Percentiles rank a stretch among this genome's conserved stretches.
These are phyloP conservation scores for Suillus alpinus DNA, from an alignment of 768 basidiomycete species.

Conservation along the genomic window DNA sequence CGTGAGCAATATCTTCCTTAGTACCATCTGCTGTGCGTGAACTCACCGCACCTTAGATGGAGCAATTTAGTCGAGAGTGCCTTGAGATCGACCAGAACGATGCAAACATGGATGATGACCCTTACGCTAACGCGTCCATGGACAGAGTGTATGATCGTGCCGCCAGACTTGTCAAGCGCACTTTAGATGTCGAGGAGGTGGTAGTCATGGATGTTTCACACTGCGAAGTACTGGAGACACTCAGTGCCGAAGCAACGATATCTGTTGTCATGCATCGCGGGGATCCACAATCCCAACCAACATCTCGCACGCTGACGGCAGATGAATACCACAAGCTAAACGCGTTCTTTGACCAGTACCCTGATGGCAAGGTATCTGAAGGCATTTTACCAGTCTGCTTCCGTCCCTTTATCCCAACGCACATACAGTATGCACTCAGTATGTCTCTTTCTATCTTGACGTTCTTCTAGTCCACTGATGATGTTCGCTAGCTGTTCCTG, in stretches of 20 bases:
- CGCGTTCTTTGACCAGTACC: constrained; percentile 73
- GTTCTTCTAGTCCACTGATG: constrained; percentile 6
- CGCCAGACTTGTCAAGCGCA: constrained; percentile 83
- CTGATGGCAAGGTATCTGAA: constrained; percentile 86
- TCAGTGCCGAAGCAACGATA: constrained; percentile 55
- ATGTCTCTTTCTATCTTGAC: constrained; percentile 27
- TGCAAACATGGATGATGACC: constrained; percentile 16
- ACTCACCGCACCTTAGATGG: constrained; percentile 57
- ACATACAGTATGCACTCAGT: constrained; percentile 88
- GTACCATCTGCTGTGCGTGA: not conserved
- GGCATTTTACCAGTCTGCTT: constrained; percentile 83
- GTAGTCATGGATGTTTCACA: constrained; percentile 91
- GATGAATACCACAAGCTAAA: constrained; percentile 76
- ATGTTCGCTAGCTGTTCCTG: constrained; percentile 61
- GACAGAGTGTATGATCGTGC: constrained; percentile 90
- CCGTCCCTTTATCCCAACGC: constrained; percentile 74
- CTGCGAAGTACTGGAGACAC: constrained; percentile 80
- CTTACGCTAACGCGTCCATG: constrained; percentile 51
- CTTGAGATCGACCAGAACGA: constrained; percentile 76
- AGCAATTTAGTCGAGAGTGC: constrained; percentile 92
- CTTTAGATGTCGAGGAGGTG: constrained; percentile 89
- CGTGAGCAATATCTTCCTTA: constrained; percentile 37
- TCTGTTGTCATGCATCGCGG: constrained; percentile 72
- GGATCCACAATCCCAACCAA: constrained; percentile 50
- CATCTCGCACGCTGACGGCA: constrained; percentile 52